A percentile compares a stretch with the other conserved stretches of the same genome.
Evolutionary conservation across 768 basidiomycete species (phyloP).

Genomic region (Lepiota venenata): DNA sequence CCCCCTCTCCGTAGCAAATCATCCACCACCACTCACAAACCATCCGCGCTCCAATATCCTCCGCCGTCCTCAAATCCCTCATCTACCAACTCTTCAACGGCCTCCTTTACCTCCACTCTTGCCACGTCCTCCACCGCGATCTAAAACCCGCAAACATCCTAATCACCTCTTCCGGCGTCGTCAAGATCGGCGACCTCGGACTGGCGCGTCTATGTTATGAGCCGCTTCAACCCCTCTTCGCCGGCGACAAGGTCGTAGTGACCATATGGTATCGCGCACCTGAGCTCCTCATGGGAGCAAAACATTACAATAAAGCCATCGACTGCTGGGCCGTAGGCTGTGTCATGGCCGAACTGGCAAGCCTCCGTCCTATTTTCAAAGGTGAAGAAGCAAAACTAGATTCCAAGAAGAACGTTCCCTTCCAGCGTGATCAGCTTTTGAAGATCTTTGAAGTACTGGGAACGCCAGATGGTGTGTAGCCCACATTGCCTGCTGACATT

Average conservation of each 20-base stretch:
- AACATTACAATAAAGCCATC: slow-evolving; percentile 96
- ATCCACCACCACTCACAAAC: slow-evolving; percentile 97
- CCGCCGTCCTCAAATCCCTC: slow-evolving; percentile 85
- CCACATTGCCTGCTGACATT: not conserved
- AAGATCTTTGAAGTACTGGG: slow-evolving; percentile 97
- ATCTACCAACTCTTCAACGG: slow-evolving; percentile 95
- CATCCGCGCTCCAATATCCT: slow-evolving; percentile 70
- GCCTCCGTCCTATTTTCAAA: slow-evolving; percentile 95
- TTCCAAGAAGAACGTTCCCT: slow-evolving; percentile 95
- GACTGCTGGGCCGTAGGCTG: slow-evolving; percentile 99
- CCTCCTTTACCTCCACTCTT: slow-evolving; percentile 90
- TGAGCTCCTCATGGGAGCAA: slow-evolving; percentile 92
- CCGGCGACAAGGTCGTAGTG: slow-evolving; percentile 97
- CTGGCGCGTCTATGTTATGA: slow-evolving; percentile 89
- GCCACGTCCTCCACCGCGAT: slow-evolving; percentile 95
- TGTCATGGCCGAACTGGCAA: slow-evolving; percentile 94
- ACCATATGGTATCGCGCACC: slow-evolving; percentile 99
- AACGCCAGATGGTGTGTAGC: slow-evolving; percentile 74
- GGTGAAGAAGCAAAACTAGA: slow-evolving; percentile 98
- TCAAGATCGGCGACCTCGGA: slow-evolving; percentile 98
- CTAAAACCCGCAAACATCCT: slow-evolving; percentile 99
- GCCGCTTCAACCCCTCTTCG: slow-evolving; percentile 87
- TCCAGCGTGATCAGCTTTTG: slow-evolving; percentile 91
- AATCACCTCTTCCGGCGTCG: slow-evolving; percentile 81
- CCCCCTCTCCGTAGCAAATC: slow-evolving; percentile 74